These are phyloP conservation scores for Heterobasidion parviporum DNA, from an alignment of 1,284 basidiomycete species.

Conservation along the genomic window DNA sequence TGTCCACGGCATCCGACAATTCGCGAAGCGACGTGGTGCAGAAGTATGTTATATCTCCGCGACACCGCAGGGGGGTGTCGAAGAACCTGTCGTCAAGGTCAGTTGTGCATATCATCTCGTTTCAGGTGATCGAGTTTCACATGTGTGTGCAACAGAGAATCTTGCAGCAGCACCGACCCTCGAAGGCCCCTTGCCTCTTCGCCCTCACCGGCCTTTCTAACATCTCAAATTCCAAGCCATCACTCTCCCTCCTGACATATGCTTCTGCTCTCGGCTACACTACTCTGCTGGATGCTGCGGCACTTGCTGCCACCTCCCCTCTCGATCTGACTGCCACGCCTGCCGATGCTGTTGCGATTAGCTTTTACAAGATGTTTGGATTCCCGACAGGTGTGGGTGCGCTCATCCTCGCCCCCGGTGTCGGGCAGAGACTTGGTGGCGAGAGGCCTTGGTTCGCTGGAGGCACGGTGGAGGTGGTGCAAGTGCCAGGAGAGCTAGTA, in stretches of 20 bases:
- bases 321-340: conserved; percentile 58
- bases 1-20: conserved; percentile 75
- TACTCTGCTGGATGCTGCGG: conserved; percentile 73
- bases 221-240: conserved; percentile 55
- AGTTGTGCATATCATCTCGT: conserved; percentile 6
- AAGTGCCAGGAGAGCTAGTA: conserved; percentile 63
- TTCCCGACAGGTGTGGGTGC: conserved; percentile 82
- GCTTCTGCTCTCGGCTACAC: conserved; percentile 64
- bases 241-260: conserved; percentile 34
- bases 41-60: conserved; percentile 58
- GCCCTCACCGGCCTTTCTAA: conserved; percentile 76
- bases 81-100: conserved; percentile 51
- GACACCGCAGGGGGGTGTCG: conserved; percentile 53
- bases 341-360: conserved; percentile 75
- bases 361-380: conserved; percentile 87
- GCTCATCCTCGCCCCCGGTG: conserved; percentile 74
- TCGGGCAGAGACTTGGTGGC: conserved; percentile 67
- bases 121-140: conserved; percentile 27
- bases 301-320: conserved; percentile 62
- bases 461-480: conserved; percentile 73
- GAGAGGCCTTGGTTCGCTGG: conserved; percentile 79
- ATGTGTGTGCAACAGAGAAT: conserved; percentile 22
- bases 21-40: conserved; percentile 47
- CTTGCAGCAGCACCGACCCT: conserved; percentile 30
- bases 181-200: conserved; percentile 45